Evolutionary conservation across 768 basidiomycete genomes (phyloP).

Genomic region (Mycena latifolia): DNA sequence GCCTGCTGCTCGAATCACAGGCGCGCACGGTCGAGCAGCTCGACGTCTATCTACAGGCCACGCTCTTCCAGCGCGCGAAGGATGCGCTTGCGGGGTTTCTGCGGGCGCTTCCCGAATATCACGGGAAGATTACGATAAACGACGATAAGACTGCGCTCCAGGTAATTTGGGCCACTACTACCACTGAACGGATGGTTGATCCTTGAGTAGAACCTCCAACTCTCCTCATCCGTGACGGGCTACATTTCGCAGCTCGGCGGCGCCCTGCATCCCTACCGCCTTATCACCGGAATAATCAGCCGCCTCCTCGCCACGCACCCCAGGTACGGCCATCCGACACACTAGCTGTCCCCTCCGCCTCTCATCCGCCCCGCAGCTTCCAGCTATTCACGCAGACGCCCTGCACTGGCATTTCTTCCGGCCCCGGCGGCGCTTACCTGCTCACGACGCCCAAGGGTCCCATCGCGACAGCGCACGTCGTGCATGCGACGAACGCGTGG

Average conservation of each 20-base stretch:
- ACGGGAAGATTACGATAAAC: slow-evolving; percentile 47
- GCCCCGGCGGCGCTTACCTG: slow-evolving; percentile 54
- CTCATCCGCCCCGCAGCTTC: slow-evolving; percentile 59
- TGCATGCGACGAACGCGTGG: slow-evolving; percentile 92
- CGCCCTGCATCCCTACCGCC: slow-evolving; percentile 77
- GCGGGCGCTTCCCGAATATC: slow-evolving; percentile 65
- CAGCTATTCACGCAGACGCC: slow-evolving; percentile 71
- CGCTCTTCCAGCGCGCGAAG: slow-evolving; percentile 58
- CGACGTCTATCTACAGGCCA: slow-evolving; percentile 64
- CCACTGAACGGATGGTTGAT: no score
- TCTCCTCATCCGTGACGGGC: slow-evolving; percentile 60
- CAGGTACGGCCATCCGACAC: slow-evolving; percentile 29
- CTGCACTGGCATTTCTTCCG: slow-evolving; percentile 61
- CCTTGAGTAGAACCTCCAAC: slow-evolving; percentile 57
- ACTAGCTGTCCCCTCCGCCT: slow-evolving; percentile 31
- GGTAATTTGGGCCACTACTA: slow-evolving; percentile 34
- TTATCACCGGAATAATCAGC: slow-evolving; percentile 70
- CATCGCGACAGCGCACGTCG: slow-evolving; percentile 69
- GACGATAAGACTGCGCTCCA: slow-evolving; percentile 45
- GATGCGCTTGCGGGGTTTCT: slow-evolving; percentile 57
- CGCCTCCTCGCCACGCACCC: slow-evolving; percentile 65
- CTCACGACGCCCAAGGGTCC: slow-evolving; percentile 73
- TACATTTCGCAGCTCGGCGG: slow-evolving; percentile 68
- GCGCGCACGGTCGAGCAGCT: slow-evolving; percentile 68
- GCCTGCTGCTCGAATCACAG: slow-evolving; percentile 64